Conservation (phyloP, 116 monocot genomes). For the Thalassia testudinum region DNA sequence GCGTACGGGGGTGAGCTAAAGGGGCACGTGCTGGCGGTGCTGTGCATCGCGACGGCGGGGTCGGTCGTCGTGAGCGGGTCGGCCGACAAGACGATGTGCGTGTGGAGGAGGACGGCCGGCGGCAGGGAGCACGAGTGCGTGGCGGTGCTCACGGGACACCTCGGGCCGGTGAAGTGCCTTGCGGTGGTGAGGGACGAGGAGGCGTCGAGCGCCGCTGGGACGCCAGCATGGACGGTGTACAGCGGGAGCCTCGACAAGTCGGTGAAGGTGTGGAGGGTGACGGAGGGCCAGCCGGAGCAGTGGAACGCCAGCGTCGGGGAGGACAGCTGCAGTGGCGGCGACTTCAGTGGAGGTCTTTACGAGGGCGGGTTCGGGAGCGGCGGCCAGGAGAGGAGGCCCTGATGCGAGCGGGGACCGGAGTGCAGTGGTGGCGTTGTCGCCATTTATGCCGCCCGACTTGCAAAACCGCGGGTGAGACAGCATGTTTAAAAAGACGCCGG, state of each 20-base stretch:
- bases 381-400: too few relatives aligned
- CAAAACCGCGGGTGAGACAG: too few relatives aligned
- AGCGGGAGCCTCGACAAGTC: conserved; percentile 61
- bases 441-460: too few relatives aligned
- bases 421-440: too few relatives aligned
- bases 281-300: conserved; percentile 4
- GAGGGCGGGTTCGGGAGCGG: too few relatives aligned
- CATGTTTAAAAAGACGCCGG: too few relatives aligned
- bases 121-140: conserved; percentile 10
- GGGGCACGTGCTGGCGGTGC: conserved; percentile 32
- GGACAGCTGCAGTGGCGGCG: too few relatives aligned
- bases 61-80: conserved; percentile 38
- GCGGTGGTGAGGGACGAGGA: conserved; percentile 17
- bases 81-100: conserved; percentile 37
- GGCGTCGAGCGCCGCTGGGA: neutral
- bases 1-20: conserved; percentile 23
- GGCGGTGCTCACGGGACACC: conserved; percentile 32
- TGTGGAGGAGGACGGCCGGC: conserved; percentile 26
- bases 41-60: conserved; percentile 42
- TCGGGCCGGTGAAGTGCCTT: conserved; percentile 44
- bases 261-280: conserved; percentile 44
- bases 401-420: too few relatives aligned
- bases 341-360: too few relatives aligned
- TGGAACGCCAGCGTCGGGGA: neutral
- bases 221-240: conserved; percentile 10